Percentiles rank a stretch among this genome's conserved stretches.
These are phyloP conservation scores for Alternaria consortialis DNA, from an alignment of 2,329 filamentous ascomycete species.

Conservation along the genomic window DNA sequence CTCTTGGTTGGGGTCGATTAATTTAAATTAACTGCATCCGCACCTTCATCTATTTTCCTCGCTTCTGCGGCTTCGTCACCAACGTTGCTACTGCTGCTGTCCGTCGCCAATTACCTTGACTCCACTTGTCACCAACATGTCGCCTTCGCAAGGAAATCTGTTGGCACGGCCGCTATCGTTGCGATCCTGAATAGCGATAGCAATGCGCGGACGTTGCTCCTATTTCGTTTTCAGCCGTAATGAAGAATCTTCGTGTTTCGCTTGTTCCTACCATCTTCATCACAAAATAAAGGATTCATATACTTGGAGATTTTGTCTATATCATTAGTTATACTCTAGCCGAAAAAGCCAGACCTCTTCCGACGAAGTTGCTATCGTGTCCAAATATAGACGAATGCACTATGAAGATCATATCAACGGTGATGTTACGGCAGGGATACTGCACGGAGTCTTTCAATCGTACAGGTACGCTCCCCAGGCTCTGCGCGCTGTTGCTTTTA, in stretches of 20 bases:
- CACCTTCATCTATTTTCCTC: constrained; percentile 18
- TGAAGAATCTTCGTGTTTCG: too few species aligned
- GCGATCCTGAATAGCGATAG: too few species aligned
- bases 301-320: too few species aligned
- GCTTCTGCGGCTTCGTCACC: constrained; percentile 13
- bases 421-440: constrained; percentile 10
- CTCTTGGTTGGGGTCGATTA: constrained; percentile 17
- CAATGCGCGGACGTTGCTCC: background rate
- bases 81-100: background rate
- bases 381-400: constrained; percentile 14
- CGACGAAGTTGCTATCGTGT: background rate
- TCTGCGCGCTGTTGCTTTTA: background rate
- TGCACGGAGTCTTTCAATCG: background rate
- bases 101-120: background rate
- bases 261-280: too few species aligned
- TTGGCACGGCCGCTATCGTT: background rate
- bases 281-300: too few species aligned
- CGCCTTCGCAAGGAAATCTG: background rate
- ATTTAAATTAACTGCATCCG: constrained; percentile 27
- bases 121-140: background rate
- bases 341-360: background rate
- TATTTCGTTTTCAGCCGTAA: background rate
- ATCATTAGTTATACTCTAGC: background rate
- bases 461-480: background rate
- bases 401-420: constrained; percentile 21